A percentile compares a stretch with the other conserved stretches of the same genome.
phyloP scores from a whole-genome alignment of 23 red algal genomes.

The Gracilariopsis chorda region DNA sequence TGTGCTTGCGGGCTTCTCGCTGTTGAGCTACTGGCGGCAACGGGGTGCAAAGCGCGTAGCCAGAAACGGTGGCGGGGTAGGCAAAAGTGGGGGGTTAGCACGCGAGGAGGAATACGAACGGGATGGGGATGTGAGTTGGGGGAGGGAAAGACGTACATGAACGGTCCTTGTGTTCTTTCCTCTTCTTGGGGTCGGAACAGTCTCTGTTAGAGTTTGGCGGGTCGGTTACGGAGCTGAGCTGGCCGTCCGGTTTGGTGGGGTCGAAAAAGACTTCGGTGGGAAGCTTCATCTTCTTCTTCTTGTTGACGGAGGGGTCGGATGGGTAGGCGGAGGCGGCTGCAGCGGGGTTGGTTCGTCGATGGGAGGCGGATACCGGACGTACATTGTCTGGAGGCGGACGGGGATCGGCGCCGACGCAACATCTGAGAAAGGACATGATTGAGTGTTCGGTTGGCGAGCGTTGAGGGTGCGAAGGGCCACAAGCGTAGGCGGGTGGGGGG shows the following conservation, averaged over 20 bases:
- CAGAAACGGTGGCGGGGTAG: neutral
- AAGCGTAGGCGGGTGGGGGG: neutral
- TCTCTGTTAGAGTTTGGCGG: slow-evolving; percentile 33
- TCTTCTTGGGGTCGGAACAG: slow-evolving; percentile 41
- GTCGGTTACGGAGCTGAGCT: slow-evolving; percentile 59
- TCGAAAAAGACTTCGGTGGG: slow-evolving; percentile 68
- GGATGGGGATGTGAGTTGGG: neutral
- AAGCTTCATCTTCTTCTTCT: slow-evolving; percentile 62
- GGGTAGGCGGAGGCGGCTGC: neutral
- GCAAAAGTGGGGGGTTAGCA: neutral
- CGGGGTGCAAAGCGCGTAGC: neutral
- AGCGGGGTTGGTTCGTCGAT: neutral
- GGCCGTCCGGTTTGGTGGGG: slow-evolving; percentile 59
- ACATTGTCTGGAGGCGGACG: slow-evolving; percentile 40
- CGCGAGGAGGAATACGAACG: neutral
- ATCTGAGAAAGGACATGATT: slow-evolving; percentile 59
- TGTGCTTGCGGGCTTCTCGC: slow-evolving; percentile 1
- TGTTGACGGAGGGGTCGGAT: neutral
- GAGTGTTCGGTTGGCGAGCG: neutral
- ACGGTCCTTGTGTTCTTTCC: slow-evolving; percentile 45
- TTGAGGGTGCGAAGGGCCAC: neutral
- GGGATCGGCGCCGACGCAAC: slow-evolving; percentile 63
- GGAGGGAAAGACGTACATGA: slow-evolving; percentile 18
- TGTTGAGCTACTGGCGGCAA: neutral
- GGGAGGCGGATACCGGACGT: slow-evolving; percentile 31